phyloP scores from a whole-genome alignment of 352 stramenopile species.

The Globisporangium nodosum region DNA sequence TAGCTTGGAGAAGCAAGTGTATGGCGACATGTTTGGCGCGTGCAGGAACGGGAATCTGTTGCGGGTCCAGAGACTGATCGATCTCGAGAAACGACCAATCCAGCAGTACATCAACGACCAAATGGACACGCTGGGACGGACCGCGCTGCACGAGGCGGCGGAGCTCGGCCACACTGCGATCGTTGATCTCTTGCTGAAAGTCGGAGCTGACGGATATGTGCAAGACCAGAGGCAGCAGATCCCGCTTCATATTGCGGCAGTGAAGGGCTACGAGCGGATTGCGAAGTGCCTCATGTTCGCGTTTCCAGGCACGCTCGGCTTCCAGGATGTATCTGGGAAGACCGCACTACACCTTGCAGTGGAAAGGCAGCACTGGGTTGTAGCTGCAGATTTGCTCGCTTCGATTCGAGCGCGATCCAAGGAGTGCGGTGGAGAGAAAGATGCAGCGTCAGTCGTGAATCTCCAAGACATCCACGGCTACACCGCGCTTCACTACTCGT shows the following conservation, averaged over 20 bases:
- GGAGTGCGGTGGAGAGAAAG: not conserved
- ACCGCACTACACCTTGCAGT: constrained; percentile 45
- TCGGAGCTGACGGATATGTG: constrained; percentile 46
- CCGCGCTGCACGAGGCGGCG: constrained; percentile 48
- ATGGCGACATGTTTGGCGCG: constrained; percentile 46
- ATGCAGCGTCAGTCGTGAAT: constrained; percentile 1
- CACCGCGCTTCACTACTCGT: constrained; percentile 54
- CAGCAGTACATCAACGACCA: constrained; percentile 45
- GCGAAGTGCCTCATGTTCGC: constrained; percentile 36
- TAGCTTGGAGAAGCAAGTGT: constrained; percentile 41
- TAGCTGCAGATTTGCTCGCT: constrained; percentile 27
- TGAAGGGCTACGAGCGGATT: constrained; percentile 45
- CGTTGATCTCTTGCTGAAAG: constrained; percentile 52
- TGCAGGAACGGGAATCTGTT: constrained; percentile 50
- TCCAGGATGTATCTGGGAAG: constrained; percentile 33
- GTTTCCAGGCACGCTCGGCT: constrained; percentile 29
- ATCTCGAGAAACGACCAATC: constrained; percentile 48
- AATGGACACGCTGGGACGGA: constrained; percentile 32
- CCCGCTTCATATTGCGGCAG: constrained; percentile 39
- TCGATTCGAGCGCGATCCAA: constrained; percentile 6
- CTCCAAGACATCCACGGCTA: constrained; percentile 45
- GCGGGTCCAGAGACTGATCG: constrained; percentile 44
- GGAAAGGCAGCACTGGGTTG: constrained; percentile 27
- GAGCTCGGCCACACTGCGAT: constrained; percentile 54
- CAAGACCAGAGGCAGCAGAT: constrained; percentile 38